These are phyloP conservation scores for Pythium dissotocum DNA, from an alignment of 352 stramenopile species.

Conservation along the genomic window DNA sequence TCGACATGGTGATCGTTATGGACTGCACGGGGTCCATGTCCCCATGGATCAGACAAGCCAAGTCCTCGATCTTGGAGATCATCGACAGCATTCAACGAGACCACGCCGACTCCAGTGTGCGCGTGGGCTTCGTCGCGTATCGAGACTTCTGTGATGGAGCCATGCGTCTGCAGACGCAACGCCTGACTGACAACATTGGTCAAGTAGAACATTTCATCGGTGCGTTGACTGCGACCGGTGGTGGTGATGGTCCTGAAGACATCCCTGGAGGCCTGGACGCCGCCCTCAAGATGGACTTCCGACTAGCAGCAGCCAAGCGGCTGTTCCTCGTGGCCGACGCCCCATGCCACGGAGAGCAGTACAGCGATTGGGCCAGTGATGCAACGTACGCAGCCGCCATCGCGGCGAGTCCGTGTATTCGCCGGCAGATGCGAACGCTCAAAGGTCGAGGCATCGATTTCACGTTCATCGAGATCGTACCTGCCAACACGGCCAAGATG, in stretches of 20 bases:
- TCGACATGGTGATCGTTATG: constrained; percentile 52
- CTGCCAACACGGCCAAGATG: constrained; percentile 35
- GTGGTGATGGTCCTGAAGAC: constrained; percentile 38
- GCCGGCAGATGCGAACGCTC: constrained; percentile 36
- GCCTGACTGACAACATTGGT: constrained; percentile 26
- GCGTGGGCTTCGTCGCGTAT: constrained; percentile 45
- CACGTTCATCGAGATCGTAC: constrained; percentile 37
- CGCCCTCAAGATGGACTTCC: constrained; percentile 33
- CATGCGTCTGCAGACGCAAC: constrained; percentile 27
- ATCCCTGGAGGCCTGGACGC: constrained; percentile 38
- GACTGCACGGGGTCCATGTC: constrained; percentile 46
- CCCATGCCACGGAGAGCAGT: constrained; percentile 40
- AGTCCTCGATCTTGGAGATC: constrained; percentile 32
- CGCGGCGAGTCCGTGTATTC: constrained; percentile 34
- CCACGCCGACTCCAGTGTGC: constrained; percentile 27
- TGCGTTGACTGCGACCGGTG: constrained; percentile 28
- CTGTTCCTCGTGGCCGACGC: constrained; percentile 40
- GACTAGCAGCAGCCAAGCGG: constrained; percentile 25
- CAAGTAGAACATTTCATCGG: constrained; percentile 30
- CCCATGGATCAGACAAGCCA: constrained; percentile 36
- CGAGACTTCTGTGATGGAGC: constrained; percentile 40
- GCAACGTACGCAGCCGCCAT: constrained; percentile 22
- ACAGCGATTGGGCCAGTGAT: constrained; percentile 21
- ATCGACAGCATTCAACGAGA: constrained; percentile 34
- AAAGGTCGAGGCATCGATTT: constrained; percentile 39